Evolutionary conservation across 1,284 basidiomycete genomes (phyloP).

Genomic region (Naganishia liquefaciens): DNA sequence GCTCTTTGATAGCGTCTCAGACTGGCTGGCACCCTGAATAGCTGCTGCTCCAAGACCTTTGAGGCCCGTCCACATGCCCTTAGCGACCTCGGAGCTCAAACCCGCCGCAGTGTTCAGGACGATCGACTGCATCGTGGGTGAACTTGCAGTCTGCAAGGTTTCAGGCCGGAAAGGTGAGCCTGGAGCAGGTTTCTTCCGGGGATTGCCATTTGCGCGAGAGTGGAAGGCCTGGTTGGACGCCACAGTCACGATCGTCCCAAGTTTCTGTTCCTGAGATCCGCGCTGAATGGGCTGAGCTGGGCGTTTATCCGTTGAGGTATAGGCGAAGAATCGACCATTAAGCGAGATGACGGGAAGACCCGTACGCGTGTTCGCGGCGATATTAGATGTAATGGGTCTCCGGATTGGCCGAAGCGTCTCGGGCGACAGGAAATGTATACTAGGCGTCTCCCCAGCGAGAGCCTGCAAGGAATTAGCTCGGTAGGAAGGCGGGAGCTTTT

Average conservation of each 20-base stretch:
- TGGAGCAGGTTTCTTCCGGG: background rate
- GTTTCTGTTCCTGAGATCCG: conserved; percentile 18
- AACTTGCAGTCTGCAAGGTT: background rate
- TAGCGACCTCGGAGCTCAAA: conserved; percentile 30
- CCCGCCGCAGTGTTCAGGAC: conserved; percentile 32
- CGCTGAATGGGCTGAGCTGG: conserved; percentile 1
- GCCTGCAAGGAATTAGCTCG: background rate
- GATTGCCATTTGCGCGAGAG: background rate
- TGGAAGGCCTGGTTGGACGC: conserved; percentile 12
- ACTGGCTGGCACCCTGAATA: conserved; percentile 29
- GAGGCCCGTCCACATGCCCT: conserved; percentile 32
- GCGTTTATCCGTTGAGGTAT: conserved; percentile 20
- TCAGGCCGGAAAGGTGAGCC: background rate
- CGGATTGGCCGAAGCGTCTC: conserved; percentile 14
- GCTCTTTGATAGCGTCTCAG: conserved; percentile 31
- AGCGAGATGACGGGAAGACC: conserved; percentile 31
- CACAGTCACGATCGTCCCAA: conserved; percentile 29
- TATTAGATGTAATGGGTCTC: conserved; percentile 13
- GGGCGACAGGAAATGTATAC: conserved; percentile 21
- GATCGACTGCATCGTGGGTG: conserved; percentile 30
- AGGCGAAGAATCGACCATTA: conserved; percentile 25
- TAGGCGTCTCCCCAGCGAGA: conserved; percentile 7
- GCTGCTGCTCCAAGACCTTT: conserved; percentile 30
- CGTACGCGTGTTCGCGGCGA: conserved; percentile 27
- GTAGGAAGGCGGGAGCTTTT: background rate